Base-by-base conservation (phyloP, 768 basidiomycete genomes). In the Cyclocybe cylindracea region DNA sequence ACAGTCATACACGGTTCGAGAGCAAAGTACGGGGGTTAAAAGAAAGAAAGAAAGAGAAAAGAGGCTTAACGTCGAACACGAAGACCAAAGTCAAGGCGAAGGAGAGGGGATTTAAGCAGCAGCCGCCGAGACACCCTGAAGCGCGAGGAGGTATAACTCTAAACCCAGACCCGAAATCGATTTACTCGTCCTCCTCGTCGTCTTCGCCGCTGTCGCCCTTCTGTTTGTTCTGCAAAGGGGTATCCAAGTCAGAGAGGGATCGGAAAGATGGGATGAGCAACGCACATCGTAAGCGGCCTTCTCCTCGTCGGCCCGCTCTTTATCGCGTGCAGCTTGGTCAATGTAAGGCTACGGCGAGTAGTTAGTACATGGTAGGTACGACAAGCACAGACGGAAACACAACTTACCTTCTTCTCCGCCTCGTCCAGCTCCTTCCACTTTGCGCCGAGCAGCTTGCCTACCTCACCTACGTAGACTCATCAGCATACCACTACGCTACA, bases 401-500 rank as follows among this genome's bases (percentile, higher is more conserved):
- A 72, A 40, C n/a, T n/a, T 46, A 91, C 93, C 83, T 91, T 91
- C 79, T 94, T 96, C 78, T 97, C 94, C 34, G 82, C 82, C 5
- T 94, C 92, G 48, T 84, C 84, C 62, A 97, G 82, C 68, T 93
- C 92, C 80, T 97, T 98, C 96, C 96, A 98, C 74, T 94, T 94
- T 46, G 88, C 87, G 38, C 96, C 96, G 53, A 98, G 85, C 41
- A 97, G 80, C 74, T 94, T 97, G 61, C 95, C 96, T 53, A 97
- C 82, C 70, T 96, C 93, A 57, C 92, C 91, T 92, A 65, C 45
- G 43, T 35, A 36, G 9, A 31, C 11, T 39, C 18, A 50, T 34
- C n/a, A 6, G 36, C 34, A 46, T 16, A 37, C 31, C 32, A 35
- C 6, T 29, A 11, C 14, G 53, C 37, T 37, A 58, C 41, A 11